These are phyloP conservation scores for Aristolochia fimbriata DNA, from an alignment of 164 flowering plant genomes.

Conservation along the genomic window DNA sequence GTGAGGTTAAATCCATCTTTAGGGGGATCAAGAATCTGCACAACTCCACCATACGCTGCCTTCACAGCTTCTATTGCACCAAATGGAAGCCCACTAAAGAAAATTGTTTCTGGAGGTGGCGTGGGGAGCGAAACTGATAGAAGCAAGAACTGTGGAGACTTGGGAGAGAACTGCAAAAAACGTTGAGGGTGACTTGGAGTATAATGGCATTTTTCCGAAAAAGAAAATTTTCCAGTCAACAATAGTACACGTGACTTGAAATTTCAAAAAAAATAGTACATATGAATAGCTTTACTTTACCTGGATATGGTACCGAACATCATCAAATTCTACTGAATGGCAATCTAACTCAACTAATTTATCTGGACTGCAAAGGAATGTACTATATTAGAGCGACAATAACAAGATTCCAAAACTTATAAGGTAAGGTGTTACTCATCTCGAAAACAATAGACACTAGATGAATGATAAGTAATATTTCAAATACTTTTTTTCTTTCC, in stretches of 20 bases:
- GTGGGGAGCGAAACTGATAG: slow-evolving; percentile 74
- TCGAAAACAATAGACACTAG: too few relatives aligned
- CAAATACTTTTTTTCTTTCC: too few relatives aligned
- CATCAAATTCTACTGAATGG: slow-evolving; percentile 85
- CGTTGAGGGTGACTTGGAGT: background rate
- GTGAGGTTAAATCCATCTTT: slow-evolving; percentile 94
- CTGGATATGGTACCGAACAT: slow-evolving; percentile 87
- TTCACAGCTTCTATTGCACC: slow-evolving; percentile 95
- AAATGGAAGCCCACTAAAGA: slow-evolving; percentile 72
- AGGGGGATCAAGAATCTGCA: slow-evolving; percentile 96
- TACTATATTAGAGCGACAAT: too few relatives aligned
- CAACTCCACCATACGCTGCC: slow-evolving; percentile 58
- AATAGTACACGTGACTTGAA: too few relatives aligned
- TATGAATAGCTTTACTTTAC: slow-evolving; percentile 19
- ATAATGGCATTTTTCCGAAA: background rate
- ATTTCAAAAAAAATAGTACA: too few relatives aligned
- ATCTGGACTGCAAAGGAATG: slow-evolving; percentile 54
- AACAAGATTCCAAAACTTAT: too few relatives aligned
- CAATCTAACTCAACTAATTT: slow-evolving; percentile 83
- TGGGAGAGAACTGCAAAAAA: slow-evolving; percentile 58
- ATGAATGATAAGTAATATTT: too few relatives aligned
- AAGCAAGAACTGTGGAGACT: slow-evolving; percentile 57
- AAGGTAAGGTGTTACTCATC: too few relatives aligned
- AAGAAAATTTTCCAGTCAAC: background rate
- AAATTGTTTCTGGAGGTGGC: slow-evolving; percentile 79